phyloP scores from a whole-genome alignment of 2,329 filamentous ascomycete species.

The Cryoendolithus antarcticus region DNA sequence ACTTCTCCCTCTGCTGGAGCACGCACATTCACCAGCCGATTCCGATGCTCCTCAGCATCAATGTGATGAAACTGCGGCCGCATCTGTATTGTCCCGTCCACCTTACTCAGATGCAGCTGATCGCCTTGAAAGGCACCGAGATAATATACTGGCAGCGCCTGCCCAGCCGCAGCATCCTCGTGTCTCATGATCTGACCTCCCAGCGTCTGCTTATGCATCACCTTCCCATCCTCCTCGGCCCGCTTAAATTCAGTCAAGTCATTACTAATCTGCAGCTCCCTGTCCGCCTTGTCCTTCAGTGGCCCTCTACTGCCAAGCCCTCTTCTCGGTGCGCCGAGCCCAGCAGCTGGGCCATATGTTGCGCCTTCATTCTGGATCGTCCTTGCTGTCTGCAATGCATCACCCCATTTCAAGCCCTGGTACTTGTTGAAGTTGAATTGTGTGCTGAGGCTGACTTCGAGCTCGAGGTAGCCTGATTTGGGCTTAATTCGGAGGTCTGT shows the following conservation, averaged over 20 bases:
- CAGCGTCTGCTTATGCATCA: slow-evolving; percentile 69
- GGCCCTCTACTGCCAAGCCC: slow-evolving; percentile 7
- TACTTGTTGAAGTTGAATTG: slow-evolving; percentile 65
- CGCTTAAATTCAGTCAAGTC: slow-evolving; percentile 48
- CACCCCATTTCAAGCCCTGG: slow-evolving; percentile 74
- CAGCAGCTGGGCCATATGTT: slow-evolving; percentile 35
- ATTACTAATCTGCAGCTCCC: slow-evolving; percentile 26
- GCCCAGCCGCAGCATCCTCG: slow-evolving; percentile 56
- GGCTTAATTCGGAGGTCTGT: slow-evolving; percentile 72
- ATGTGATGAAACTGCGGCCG: slow-evolving; percentile 88
- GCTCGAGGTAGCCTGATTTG: slow-evolving; percentile 69
- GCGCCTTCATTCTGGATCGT: slow-evolving; percentile 27
- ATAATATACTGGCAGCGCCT: slow-evolving; percentile 58
- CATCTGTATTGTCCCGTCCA: slow-evolving; percentile 74
- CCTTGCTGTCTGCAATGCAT: slow-evolving; percentile 49
- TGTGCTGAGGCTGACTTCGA: slow-evolving; percentile 76
- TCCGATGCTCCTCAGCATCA: slow-evolving; percentile 68
- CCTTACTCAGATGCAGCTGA: slow-evolving; percentile 73
- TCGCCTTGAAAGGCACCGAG: slow-evolving; percentile 77
- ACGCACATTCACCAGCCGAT: slow-evolving; percentile 35
- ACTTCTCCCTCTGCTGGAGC: slow-evolving; percentile 31
- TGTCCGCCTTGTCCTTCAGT: slow-evolving; percentile 35
- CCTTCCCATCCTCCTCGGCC: slow-evolving; percentile 55
- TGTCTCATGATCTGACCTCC: slow-evolving; percentile 63
- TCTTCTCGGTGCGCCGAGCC: slow-evolving; percentile 24